These are phyloP conservation scores for Termitomyces sp. DNA, from an alignment of 768 basidiomycete species.

Conservation along the genomic window DNA sequence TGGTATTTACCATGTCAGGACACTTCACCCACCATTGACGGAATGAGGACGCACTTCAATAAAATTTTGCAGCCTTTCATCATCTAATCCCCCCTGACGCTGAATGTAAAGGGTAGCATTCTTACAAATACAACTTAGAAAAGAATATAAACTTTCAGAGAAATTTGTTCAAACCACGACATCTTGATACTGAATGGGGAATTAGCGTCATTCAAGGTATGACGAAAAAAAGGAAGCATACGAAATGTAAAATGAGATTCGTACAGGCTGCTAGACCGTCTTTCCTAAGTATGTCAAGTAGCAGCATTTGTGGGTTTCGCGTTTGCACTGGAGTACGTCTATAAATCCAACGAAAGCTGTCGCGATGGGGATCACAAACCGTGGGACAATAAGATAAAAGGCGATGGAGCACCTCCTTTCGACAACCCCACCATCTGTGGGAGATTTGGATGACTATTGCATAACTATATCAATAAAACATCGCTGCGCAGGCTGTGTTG, in stretches of 20 bases:
- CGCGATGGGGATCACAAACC: conserved; percentile 21
- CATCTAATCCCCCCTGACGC: conserved; percentile 34
- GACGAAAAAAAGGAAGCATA: conserved; percentile 20
- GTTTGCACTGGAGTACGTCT: conserved; percentile 32
- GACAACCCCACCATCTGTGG: conserved; percentile 54
- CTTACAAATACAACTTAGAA: conserved; percentile 19
- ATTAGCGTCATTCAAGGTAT: conserved; percentile 23
- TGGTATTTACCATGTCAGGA: conserved; percentile 10
- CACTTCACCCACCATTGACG: neutral
- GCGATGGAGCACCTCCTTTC: conserved; percentile 37
- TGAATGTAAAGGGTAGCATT: conserved; percentile 41
- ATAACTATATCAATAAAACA: neutral
- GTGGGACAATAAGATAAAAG: conserved; percentile 49
- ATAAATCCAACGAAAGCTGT: neutral
- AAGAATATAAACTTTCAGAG: neutral
- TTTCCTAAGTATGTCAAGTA: conserved; percentile 30
- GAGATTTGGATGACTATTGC: conserved; percentile 44
- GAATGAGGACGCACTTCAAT: conserved; percentile 32
- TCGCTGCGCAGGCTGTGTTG: neutral
- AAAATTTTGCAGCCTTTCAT: conserved; percentile 40
- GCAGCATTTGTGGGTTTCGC: conserved; percentile 34
- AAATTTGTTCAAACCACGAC: conserved; percentile 23
- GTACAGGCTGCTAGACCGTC: conserved; percentile 34
- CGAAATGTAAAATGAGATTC: conserved; percentile 19
- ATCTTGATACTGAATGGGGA: conserved; percentile 34